Evolutionary conservation across 2,329 filamentous ascomycete species (phyloP), one percentile per base, ranked within the genome.

Genomic region (Diaporthe sp.): DNA sequence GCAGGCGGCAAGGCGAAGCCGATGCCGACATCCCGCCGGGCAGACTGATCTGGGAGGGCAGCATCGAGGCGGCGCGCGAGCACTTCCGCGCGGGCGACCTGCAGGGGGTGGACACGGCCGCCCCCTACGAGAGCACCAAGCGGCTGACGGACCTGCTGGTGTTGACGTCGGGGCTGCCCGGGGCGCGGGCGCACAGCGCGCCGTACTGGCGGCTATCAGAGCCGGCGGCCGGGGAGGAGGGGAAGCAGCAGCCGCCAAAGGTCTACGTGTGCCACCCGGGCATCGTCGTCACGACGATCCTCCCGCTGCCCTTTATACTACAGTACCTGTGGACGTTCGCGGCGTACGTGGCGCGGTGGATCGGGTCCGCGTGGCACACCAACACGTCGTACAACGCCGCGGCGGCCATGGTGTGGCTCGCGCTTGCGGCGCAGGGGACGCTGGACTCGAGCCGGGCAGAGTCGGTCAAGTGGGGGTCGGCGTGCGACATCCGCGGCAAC

Each of bases 351-450:
- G 91, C 92, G 19, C 94, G 96, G 78, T 92, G 90, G 86, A 82
- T 95, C 37, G 97, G 97, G 67, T 97, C 94, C 3, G 94, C 94
- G 15, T 99, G 97, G 97, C 96, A 98, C 83, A 88, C 90, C 0
- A 88, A 94, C 67, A 89, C 89, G n/a, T 88, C 92, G 0, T 98
- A 98, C 85, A 89, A 90, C 28, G 96, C 94, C 57, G 95, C 96
- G 10, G 90, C 89, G 65, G 91, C 95, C 0, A 90, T 94, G 7
- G 92, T 94, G 34, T 98, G 94, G 93, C 85, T 98, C 9, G 91
- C 93, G 0, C 89, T 98, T 17, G 89, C 93, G 28, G 86, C 91
- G 10, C 89, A 93, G 75, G 89, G 90, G 22, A 87, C 88, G 28
- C 87, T 96, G 19, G 90, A 94, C 70, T 87, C 86, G 2, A 82